Evolutionary conservation across 2,329 filamentous ascomycete genomes (phyloP).

Genomic region (Colletotrichum eremochloae): DNA sequence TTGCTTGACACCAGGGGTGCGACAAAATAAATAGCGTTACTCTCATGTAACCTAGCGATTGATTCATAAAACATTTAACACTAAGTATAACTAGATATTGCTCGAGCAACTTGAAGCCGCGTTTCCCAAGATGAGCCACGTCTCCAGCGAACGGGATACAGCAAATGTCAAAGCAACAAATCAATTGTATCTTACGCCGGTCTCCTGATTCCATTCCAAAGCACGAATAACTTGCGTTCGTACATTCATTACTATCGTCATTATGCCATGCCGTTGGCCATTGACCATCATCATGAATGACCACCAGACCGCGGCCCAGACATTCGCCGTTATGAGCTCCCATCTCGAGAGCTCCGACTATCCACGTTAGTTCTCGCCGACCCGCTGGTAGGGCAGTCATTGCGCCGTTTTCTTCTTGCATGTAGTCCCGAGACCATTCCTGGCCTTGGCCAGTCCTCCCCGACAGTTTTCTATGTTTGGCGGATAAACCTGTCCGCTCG

Average conservation of each 20-base stretch:
- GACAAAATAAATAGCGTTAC: too few relatives aligned
- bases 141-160: conserved; percentile 5
- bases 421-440: background rate
- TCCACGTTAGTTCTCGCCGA: background rate
- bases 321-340: conserved; percentile 33
- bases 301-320: conserved; percentile 31
- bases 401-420: background rate
- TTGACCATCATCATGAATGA: conserved; percentile 35
- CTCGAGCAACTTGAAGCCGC: conserved; percentile 27
- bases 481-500: conserved; percentile 28
- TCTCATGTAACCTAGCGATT: background rate
- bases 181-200: conserved; percentile 11
- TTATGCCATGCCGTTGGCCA: conserved; percentile 40
- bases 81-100: conserved; percentile 39
- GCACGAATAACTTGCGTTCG: conserved; percentile 36
- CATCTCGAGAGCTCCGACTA: conserved; percentile 14
- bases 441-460: conserved; percentile 1
- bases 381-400: conserved; percentile 7
- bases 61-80: conserved; percentile 35
- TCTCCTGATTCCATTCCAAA: conserved; percentile 26
- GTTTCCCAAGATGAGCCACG: conserved; percentile 21
- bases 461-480: conserved; percentile 21
- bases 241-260: conserved; percentile 43
- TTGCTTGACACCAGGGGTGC: background rate
- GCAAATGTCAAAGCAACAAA: conserved; percentile 20